Conservation (phyloP, 2,329 filamentous ascomycete species). For the Sporothrix sp. region DNA sequence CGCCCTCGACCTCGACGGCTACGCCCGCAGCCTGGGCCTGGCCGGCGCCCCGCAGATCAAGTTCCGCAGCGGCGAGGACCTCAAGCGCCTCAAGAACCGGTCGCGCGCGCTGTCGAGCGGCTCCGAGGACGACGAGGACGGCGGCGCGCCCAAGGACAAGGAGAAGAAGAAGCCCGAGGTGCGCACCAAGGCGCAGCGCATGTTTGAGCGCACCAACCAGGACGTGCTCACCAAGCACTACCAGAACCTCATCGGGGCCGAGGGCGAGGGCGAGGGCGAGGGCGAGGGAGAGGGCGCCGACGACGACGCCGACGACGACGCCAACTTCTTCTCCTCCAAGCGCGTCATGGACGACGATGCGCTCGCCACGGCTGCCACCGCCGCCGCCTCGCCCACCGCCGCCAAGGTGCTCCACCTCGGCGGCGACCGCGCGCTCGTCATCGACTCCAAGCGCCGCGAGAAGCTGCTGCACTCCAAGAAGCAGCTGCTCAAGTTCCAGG, state of each 20-base stretch:
- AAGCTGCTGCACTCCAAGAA: constrained; percentile 95
- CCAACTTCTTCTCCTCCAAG: constrained; percentile 83
- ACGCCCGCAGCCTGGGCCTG: constrained; percentile 73
- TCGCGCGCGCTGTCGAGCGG: constrained; percentile 59
- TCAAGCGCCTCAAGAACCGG: constrained; percentile 80
- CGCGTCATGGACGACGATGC: constrained; percentile 68
- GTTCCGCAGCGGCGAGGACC: constrained; percentile 81
- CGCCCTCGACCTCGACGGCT: constrained; percentile 75
- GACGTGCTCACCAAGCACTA: constrained; percentile 94
- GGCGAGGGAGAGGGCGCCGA: not conserved
- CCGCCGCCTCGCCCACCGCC: constrained; percentile 28
- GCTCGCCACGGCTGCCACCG: constrained; percentile 22
- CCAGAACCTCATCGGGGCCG: constrained; percentile 62
- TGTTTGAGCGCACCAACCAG: constrained; percentile 96
- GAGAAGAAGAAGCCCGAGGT: constrained; percentile 59
- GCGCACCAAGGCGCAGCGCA: constrained; percentile 90
- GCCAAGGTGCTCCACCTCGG: constrained; percentile 56
- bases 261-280: constrained; percentile 49
- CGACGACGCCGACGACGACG: constrained; percentile 20
- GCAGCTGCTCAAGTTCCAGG: constrained; percentile 83
- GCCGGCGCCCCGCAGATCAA: constrained; percentile 89
- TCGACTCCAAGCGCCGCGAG: constrained; percentile 91
- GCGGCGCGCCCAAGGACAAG: constrained; percentile 31
- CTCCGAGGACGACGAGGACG: constrained; percentile 42
- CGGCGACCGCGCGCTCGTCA: constrained; percentile 58